Base-by-base conservation (phyloP, 768 basidiomycete genomes). In the Mycena chlorophos region DNA sequence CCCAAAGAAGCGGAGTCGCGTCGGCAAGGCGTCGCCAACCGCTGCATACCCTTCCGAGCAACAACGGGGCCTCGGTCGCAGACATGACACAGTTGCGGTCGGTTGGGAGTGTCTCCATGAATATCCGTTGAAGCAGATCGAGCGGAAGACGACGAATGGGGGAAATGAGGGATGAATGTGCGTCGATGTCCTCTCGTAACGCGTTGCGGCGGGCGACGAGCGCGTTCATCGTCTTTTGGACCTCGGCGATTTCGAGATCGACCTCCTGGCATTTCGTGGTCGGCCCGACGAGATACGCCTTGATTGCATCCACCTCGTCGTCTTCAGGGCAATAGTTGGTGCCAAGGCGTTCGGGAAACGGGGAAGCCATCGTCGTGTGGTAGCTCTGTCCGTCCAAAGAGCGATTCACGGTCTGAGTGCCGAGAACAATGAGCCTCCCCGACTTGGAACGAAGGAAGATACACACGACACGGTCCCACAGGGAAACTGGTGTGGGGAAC, bases 331-430 rank as follows among this genome's bases (percentile, higher is more conserved):
- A 14, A 54, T 50, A 1, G 14, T 38, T 26, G 6, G 39, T 54
- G 55, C 46, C 37, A 46, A 52, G 20, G 20, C 45, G 40, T 54
- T 40, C 13, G 59, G 47, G 26, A 51, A 62, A 5, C 26, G 39
- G 19, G 38, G 51, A 10, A n/a, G n/a, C n/a, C n/a, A n/a, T n/a
- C n/a, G n/a, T n/a, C n/a, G n/a, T n/a, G n/a, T n/a, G n/a, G n/a
- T n/a, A n/a, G n/a, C n/a, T n/a, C n/a, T n/a, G n/a, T n/a, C n/a
- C n/a, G n/a, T n/a, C n/a, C n/a, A n/a, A n/a, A n/a, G n/a, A n/a
- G n/a, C n/a, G n/a, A n/a, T n/a, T n/a, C n/a, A n/a, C n/a, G n/a
- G n/a, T n/a, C n/a, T n/a, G n/a, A n/a, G n/a, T n/a, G n/a, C n/a
- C n/a, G n/a, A n/a, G n/a, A n/a, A n/a, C n/a, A n/a, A n/a, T n/a